Evolutionary conservation across 495 filamentous ascomycete genomes (phyloP).

Genomic region (Hypoxylon perforatum): DNA sequence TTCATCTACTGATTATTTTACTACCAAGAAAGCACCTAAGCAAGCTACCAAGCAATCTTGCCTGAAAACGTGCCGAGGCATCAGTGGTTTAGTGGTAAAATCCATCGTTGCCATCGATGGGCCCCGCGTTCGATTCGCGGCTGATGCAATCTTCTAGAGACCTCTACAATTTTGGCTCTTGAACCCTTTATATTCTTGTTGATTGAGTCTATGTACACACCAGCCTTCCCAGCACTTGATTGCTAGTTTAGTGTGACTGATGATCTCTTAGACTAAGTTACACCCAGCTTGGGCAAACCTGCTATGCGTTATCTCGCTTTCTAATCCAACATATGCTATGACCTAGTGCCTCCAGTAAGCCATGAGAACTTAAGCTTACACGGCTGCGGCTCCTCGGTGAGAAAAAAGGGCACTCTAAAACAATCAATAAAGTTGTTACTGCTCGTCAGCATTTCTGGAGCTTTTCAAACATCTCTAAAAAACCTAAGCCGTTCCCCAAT

Average conservation of each 20-base stretch:
- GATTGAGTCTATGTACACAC: background rate
- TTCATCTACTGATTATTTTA: too few relatives aligned
- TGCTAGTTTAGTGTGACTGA: background rate
- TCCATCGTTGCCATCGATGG: conserved; percentile 66
- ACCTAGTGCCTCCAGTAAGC: conserved; percentile 7
- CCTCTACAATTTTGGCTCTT: too few relatives aligned
- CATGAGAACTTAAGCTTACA: background rate
- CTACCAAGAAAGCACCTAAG: too few relatives aligned
- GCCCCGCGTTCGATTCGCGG: conserved; percentile 64
- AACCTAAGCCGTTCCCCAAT: conserved; percentile 5
- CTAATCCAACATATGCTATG: conserved; percentile 23
- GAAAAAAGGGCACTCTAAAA: background rate
- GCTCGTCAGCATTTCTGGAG: background rate
- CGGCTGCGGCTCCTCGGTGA: background rate
- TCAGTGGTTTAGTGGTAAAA: conserved; percentile 66
- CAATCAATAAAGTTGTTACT: background rate
- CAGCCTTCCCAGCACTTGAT: too few relatives aligned
- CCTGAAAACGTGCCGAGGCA: too few relatives aligned
- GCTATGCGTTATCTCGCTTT: conserved; percentile 24
- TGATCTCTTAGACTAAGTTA: background rate
- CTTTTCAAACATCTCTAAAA: conserved; percentile 5
- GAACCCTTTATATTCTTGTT: conserved; percentile 1
- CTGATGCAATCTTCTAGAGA: too few relatives aligned
- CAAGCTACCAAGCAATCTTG: too few relatives aligned
- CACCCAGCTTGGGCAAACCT: background rate